Evolutionary conservation across 164 flowering plant species (phyloP).

Genomic region (Liriodendron chinense): DNA sequence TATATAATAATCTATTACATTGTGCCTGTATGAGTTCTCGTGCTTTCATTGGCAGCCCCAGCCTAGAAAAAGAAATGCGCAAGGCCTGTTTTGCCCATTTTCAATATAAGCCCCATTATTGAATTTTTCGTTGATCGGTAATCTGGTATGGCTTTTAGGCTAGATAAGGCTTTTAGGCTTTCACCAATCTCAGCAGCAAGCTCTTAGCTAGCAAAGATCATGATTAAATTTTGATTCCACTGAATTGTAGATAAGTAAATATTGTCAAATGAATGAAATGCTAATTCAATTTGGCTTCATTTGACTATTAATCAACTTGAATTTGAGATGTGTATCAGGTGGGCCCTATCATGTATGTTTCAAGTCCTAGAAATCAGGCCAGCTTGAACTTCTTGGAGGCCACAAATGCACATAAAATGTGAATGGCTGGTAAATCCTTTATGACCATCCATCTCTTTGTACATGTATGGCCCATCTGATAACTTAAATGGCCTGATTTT

Average conservation of each 20-base stretch:
- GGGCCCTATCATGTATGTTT: too few relatives aligned
- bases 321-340: too few relatives aligned
- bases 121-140: constrained; percentile 22
- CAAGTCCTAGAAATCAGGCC: too few relatives aligned
- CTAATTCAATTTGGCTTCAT: background rate
- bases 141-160: constrained; percentile 17
- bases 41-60: constrained; percentile 39
- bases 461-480: too few relatives aligned
- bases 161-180: constrained; percentile 13
- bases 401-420: too few relatives aligned
- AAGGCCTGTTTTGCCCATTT: constrained; percentile 11
- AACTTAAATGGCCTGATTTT: too few relatives aligned
- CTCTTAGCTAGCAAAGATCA: constrained; percentile 28
- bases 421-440: too few relatives aligned
- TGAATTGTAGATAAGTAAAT: constrained; percentile 35
- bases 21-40: constrained; percentile 17
- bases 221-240: constrained; percentile 40
- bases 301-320: too few relatives aligned
- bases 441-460: too few relatives aligned
- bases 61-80: constrained; percentile 15
- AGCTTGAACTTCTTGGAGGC: too few relatives aligned
- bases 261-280: background rate
- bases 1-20: background rate
- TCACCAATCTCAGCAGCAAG: constrained; percentile 18
- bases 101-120: constrained; percentile 15